Conservation (phyloP, 106 monocot genomes). For the Ottelia alismoides region DNA sequence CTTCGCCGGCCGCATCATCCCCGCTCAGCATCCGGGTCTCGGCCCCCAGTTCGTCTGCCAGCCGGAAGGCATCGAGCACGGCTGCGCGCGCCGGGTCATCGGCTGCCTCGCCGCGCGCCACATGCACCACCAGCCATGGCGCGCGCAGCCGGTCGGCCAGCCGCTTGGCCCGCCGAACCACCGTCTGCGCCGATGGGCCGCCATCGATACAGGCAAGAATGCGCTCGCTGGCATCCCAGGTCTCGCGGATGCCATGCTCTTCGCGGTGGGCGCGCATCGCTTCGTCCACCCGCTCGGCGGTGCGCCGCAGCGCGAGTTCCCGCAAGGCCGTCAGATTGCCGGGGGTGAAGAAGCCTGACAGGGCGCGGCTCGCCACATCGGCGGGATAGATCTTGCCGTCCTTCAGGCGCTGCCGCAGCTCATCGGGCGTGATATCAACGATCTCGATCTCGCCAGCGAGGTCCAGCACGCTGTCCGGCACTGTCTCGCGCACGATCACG, state of each 20-base stretch:
- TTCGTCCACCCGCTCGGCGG: constrained; percentile 2
- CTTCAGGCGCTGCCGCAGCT: neutral
- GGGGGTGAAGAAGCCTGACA: neutral
- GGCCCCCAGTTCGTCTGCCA: too few species aligned
- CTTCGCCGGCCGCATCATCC: too few species aligned
- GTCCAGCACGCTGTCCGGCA: neutral
- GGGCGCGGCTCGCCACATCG: neutral
- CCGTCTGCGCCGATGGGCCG: too few species aligned
- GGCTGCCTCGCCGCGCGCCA: too few species aligned
- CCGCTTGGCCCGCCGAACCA: neutral
- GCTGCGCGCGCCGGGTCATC: too few species aligned
- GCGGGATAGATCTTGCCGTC: neutral
- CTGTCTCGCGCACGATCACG: neutral
- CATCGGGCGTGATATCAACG: neutral
- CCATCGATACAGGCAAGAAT: too few species aligned
- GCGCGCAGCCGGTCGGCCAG: constrained; percentile 1
- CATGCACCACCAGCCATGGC: too few species aligned
- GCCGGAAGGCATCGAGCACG: too few species aligned
- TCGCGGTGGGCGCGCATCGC: neutral
- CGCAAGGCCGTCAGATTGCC: constrained; percentile 1
- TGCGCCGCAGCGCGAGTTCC: neutral
- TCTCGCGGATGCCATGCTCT: neutral
- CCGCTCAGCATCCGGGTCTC: too few species aligned
- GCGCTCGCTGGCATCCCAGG: neutral
- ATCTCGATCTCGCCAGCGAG: neutral